phyloP scores from a whole-genome alignment of 2,329 filamentous ascomycete species.

The Penicillium concentricum region DNA sequence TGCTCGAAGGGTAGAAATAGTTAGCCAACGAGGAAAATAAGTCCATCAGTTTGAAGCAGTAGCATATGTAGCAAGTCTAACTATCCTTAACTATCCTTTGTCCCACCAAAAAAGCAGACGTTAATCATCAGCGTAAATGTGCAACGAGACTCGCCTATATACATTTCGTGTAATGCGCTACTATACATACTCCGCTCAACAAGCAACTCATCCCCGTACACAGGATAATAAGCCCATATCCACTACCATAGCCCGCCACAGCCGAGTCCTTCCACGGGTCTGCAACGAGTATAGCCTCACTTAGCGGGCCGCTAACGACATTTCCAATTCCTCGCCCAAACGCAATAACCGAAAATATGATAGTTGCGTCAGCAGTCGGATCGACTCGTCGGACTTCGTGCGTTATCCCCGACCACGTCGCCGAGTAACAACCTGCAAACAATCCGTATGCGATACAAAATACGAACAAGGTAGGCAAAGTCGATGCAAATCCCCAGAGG shows the following conservation, averaged over 20 bases:
- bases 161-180: slow-evolving; percentile 22
- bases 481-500: slow-evolving; percentile 49
- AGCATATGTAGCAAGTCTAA: background rate
- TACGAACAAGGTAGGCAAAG: slow-evolving; percentile 41
- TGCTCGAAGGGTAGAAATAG: too few species aligned
- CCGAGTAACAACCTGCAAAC: slow-evolving; percentile 46
- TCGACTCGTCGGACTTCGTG: slow-evolving; percentile 41
- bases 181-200: slow-evolving; percentile 26
- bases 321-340: slow-evolving; percentile 54
- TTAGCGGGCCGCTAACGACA: slow-evolving; percentile 52
- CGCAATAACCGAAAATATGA: slow-evolving; percentile 50
- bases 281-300: slow-evolving; percentile 39
- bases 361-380: slow-evolving; percentile 43
- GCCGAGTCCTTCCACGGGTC: slow-evolving; percentile 17
- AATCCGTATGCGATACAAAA: slow-evolving; percentile 48
- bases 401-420: slow-evolving; percentile 48
- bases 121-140: slow-evolving; percentile 1
- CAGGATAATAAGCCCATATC: slow-evolving; percentile 29
- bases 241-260: slow-evolving; percentile 27
- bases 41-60: background rate
- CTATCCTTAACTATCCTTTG: background rate
- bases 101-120: background rate
- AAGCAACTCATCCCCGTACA: slow-evolving; percentile 29
- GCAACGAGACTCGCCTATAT: slow-evolving; percentile 7
- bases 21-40: background rate